Conservation (phyloP, 805 yeast genomes). For the Pichia paraexigua region DNA sequence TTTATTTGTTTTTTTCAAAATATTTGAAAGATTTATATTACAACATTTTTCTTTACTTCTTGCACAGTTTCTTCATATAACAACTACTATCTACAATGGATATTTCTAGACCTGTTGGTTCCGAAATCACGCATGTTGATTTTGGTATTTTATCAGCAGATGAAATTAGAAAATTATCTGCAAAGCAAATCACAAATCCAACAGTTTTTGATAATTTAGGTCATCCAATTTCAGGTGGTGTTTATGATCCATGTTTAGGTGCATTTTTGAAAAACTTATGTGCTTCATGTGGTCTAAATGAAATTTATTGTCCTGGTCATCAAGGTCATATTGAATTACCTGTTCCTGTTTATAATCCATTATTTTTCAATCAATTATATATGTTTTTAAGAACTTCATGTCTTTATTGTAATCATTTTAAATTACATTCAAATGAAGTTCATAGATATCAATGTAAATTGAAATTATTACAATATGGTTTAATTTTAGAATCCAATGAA, state of each 20-base stretch:
- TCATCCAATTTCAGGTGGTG: slow-evolving; percentile 89
- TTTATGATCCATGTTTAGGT: slow-evolving; percentile 92
- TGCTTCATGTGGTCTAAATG: slow-evolving; percentile 94
- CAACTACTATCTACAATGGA: slow-evolving; percentile 49
- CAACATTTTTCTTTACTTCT: background rate
- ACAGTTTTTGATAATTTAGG: slow-evolving; percentile 94
- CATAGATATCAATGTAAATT: slow-evolving; percentile 75
- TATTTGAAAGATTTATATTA: background rate
- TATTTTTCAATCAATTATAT: slow-evolving; percentile 88
- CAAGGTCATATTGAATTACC: slow-evolving; percentile 98
- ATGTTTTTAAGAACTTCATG: slow-evolving; percentile 77
- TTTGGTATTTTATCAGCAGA: slow-evolving; percentile 76
- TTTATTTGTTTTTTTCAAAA: background rate
- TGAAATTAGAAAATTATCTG: slow-evolving; percentile 81
- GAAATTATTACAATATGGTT: slow-evolving; percentile 78
- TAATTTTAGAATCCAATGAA: slow-evolving; percentile 67
- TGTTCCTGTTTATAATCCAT: slow-evolving; percentile 88
- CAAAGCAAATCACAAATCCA: slow-evolving; percentile 92
- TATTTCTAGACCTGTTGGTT: slow-evolving; percentile 92
- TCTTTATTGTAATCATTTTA: slow-evolving; percentile 83
- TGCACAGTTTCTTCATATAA: background rate
- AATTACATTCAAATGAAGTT: slow-evolving; percentile 57
- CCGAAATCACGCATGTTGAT: slow-evolving; percentile 87
- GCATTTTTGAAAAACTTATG: slow-evolving; percentile 86
- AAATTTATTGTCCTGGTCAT: slow-evolving; percentile 94